Percentiles rank a stretch among this genome's conserved stretches.
Conservation (phyloP, 2,329 filamentous ascomycete genomes). For the Plenodomus lindquistii region DNA sequence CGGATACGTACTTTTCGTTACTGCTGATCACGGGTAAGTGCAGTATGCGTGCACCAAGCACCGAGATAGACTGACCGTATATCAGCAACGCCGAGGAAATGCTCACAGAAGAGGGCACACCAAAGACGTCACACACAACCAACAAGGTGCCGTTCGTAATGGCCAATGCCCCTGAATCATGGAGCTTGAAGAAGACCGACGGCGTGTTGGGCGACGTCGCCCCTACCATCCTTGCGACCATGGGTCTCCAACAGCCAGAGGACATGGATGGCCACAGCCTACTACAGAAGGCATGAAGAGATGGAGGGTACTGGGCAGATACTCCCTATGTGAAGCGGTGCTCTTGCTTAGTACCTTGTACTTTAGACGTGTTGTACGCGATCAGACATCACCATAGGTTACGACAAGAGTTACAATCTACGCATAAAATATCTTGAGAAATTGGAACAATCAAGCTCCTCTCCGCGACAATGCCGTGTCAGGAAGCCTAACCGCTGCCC, state of each 20-base stretch:
- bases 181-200: slow-evolving; percentile 79
- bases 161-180: slow-evolving; percentile 91
- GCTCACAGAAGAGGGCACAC: slow-evolving; percentile 92
- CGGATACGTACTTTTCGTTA: slow-evolving; percentile 92
- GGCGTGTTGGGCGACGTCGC: slow-evolving; percentile 97
- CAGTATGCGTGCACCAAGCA: background rate
- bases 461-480: too few species aligned
- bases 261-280: slow-evolving; percentile 91
- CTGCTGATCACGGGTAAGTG: slow-evolving; percentile 82
- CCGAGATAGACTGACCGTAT: slow-evolving; percentile 22
- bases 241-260: slow-evolving; percentile 87
- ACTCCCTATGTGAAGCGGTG: background rate
- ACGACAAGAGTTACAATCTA: too few species aligned
- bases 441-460: too few species aligned
- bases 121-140: slow-evolving; percentile 96
- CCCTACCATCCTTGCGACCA: slow-evolving; percentile 85
- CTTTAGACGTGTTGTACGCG: background rate
- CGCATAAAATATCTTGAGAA: too few species aligned
- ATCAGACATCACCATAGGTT: too few species aligned
- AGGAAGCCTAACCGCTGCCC: background rate
- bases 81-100: slow-evolving; percentile 92
- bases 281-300: slow-evolving; percentile 68
- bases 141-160: slow-evolving; percentile 99
- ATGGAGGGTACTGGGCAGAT: slow-evolving; percentile 29
- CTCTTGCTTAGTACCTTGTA: background rate